These are phyloP conservation scores for Ensete glaucum DNA, from an alignment of 176 grass and related monocot genomes.

Conservation along the genomic window DNA sequence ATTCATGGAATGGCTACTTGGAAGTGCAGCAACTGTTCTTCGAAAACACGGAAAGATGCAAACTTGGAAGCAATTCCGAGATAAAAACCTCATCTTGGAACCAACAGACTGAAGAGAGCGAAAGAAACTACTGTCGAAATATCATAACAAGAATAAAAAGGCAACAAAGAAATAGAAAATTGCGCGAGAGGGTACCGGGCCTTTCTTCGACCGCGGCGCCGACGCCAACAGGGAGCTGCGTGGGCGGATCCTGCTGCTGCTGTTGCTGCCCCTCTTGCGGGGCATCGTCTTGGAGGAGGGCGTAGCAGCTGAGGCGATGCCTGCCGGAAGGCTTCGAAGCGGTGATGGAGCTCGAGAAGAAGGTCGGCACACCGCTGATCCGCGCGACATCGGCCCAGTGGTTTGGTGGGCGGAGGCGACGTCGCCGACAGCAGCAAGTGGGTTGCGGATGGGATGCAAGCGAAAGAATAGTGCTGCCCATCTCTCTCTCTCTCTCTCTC, in stretches of 20 bases:
- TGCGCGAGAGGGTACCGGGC: background rate
- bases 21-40: no score
- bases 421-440: background rate
- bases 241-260: background rate
- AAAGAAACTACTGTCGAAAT: background rate
- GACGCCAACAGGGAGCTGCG: background rate
- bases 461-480: background rate
- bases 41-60: no score
- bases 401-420: background rate
- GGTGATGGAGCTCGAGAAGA: background rate
- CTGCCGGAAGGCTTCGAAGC: background rate
- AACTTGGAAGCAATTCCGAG: no score
- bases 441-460: background rate
- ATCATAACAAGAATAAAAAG: background rate
- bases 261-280: background rate
- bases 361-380: background rate
- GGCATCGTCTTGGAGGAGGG: background rate
- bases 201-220: background rate
- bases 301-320: background rate
- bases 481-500: background rate
- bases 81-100: background rate
- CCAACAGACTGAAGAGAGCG: background rate
- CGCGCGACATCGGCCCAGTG: no score
- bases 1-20: no score
- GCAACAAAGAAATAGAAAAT: background rate